Percentiles rank a stretch among this genome's conserved stretches.
Evolutionary conservation across 345 rosid species (phyloP).

Genomic region (Pistacia vera): DNA sequence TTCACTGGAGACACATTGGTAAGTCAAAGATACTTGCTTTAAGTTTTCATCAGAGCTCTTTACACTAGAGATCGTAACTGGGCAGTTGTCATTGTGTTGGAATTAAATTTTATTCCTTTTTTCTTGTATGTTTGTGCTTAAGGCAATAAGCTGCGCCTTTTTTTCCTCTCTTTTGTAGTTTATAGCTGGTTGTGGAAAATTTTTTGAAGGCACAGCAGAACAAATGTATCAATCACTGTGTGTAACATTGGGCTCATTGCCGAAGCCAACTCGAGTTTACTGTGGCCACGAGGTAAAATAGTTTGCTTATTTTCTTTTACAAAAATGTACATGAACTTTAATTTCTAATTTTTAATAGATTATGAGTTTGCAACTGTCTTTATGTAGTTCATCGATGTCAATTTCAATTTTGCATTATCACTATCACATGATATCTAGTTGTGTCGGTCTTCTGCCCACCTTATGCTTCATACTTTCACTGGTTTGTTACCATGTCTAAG

Average conservation of each 20-base stretch:
- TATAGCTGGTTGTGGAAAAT: constrained; percentile 86
- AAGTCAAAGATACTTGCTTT: constrained; percentile 23
- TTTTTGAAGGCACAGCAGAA: constrained; percentile 95
- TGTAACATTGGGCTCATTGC: constrained; percentile 84
- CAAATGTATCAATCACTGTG: constrained; percentile 94
- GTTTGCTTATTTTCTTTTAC: constrained; percentile 1
- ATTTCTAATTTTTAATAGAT: background rate
- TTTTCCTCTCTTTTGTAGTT: constrained; percentile 46
- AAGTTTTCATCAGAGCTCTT: background rate
- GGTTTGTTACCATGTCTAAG: too few species aligned
- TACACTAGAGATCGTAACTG: background rate
- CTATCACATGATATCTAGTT: background rate
- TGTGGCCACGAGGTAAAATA: constrained; percentile 91
- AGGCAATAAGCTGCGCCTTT: background rate
- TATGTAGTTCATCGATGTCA: background rate
- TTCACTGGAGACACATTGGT: constrained; percentile 95
- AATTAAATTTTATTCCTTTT: background rate
- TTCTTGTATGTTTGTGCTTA: constrained; percentile 11
- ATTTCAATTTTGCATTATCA: background rate
- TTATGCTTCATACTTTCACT: background rate
- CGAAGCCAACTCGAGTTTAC: constrained; percentile 78
- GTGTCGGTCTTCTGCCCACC: background rate
- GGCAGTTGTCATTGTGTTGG: background rate
- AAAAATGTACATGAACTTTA: background rate
- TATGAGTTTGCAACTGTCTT: background rate